phyloP scores from a whole-genome alignment of 1,284 basidiomycete genomes.

The Meira miltonrushii region DNA sequence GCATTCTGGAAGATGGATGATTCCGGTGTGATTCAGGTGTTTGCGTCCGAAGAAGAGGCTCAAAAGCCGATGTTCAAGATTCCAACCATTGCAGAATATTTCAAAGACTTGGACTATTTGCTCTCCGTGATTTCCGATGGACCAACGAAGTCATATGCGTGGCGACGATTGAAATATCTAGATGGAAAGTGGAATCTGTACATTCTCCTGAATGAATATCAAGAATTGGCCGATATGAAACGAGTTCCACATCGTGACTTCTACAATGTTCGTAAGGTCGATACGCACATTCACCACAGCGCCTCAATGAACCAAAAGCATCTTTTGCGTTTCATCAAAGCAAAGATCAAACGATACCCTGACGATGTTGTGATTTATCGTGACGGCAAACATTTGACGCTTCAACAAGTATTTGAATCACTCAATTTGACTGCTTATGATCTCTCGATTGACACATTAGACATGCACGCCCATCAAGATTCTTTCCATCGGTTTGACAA shows the following conservation, averaged over 20 bases:
- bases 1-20: conserved; percentile 40
- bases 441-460: conserved; percentile 94
- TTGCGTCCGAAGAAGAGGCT: conserved; percentile 12
- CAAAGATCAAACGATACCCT: conserved; percentile 81
- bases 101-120: conserved; percentile 83
- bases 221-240: conserved; percentile 96
- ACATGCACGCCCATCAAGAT: conserved; percentile 98
- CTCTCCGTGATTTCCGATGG: conserved; percentile 70
- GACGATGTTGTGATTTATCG: conserved; percentile 91
- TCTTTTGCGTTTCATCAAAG: conserved; percentile 96
- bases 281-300: conserved; percentile 97
- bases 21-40: conserved; percentile 47
- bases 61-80: conserved; percentile 66
- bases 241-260: conserved; percentile 68
- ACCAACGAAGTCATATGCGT: conserved; percentile 93
- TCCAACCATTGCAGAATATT: conserved; percentile 87
- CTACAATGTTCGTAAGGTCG: conserved; percentile 93
- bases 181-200: conserved; percentile 96
- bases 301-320: conserved; percentile 99
- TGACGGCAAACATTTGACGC: conserved; percentile 80
- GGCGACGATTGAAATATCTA: conserved; percentile 83
- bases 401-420: conserved; percentile 90
- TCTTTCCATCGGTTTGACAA: conserved; percentile 93
- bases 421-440: conserved; percentile 95
- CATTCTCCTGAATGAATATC: conserved; percentile 82